Conservation (phyloP, 345 rosid genomes). For the Reutealis trisperma region DNA sequence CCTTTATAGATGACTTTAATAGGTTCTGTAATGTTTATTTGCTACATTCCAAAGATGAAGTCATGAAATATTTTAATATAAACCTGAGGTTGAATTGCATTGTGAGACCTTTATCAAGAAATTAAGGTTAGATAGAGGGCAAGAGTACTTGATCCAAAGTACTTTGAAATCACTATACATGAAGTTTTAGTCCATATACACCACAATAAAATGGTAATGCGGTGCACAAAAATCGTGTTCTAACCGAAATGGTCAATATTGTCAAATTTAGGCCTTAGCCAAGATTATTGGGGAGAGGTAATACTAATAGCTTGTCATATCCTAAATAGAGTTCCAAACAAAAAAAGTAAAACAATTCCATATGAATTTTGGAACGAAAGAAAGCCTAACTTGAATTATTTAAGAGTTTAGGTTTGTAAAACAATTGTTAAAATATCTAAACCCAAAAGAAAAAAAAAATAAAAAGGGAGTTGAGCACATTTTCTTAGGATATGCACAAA, state of each 20-base stretch:
- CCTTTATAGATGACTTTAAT: background rate
- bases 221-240: background rate
- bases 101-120: background rate
- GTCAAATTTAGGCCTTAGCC: background rate
- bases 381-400: too few relatives aligned
- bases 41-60: background rate
- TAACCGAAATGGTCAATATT: background rate
- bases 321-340: too few relatives aligned
- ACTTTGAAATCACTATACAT: background rate
- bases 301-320: too few relatives aligned
- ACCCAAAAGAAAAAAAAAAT: too few relatives aligned
- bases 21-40: constrained; percentile 4
- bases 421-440: too few relatives aligned
- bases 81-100: background rate
- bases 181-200: background rate
- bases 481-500: background rate
- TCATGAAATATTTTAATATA: too few relatives aligned
- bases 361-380: background rate
- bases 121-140: background rate
- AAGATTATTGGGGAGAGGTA: too few relatives aligned
- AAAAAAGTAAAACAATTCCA: too few relatives aligned
- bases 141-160: too few relatives aligned
- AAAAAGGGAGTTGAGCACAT: too few relatives aligned
- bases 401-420: background rate
- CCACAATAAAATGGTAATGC: background rate